Base-by-base conservation (phyloP, 163 green algal genomes). In the Volvox carteri region DNA sequence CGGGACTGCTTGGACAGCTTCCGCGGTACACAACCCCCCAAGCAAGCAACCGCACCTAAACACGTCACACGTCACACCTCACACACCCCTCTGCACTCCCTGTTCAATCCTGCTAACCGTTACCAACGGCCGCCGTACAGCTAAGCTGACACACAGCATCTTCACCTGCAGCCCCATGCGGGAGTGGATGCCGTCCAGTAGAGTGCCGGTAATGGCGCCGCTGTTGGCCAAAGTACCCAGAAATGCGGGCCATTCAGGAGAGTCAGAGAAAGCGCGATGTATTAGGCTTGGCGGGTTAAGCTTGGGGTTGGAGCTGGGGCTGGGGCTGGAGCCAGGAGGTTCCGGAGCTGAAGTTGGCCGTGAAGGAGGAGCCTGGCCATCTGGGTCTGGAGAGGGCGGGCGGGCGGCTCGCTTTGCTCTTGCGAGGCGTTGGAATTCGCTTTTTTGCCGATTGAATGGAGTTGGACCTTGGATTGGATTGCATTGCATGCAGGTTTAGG, bases 131-230 rank as follows among this genome's bases (percentile, higher is more conserved):
- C n/a, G n/a, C n/a, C n/a, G n/a, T n/a, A n/a, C n/a, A n/a, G n/a
- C n/a, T n/a, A n/a, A n/a, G n/a, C n/a, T n/a, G n/a, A n/a, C n/a
- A n/a, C 48, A 14, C 48, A 58, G 48, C 48, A 58, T 44, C 48
- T 60, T 42, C 50, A 90, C 91, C 89, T 95, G 92, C 48, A 95
- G 74, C 18, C 84, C 81, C 25, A 89, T 79, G 19, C 75, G 74
- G 16, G 86, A 92, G 83, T 95, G 93, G 23, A 95, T 94, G 52
- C 88, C 87, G 73, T 95, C 93, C 23, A 95, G 60, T 21, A 92
- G 58, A 21, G 93, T 91, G 0, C 93, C 93, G 25, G 78, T 72
- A 11, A 90, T 68, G 37, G 79, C 78, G 12, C 91, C 87, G 33
- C 62, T 86, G 41, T 90, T 68, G 46, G 80, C 83, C 86, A 92